A percentile compares a stretch with the other conserved stretches of the same genome.
Evolutionary conservation across 108 stramenopile genomes (phyloP).

Genomic region (Fragilariopsis cylindrus): DNA sequence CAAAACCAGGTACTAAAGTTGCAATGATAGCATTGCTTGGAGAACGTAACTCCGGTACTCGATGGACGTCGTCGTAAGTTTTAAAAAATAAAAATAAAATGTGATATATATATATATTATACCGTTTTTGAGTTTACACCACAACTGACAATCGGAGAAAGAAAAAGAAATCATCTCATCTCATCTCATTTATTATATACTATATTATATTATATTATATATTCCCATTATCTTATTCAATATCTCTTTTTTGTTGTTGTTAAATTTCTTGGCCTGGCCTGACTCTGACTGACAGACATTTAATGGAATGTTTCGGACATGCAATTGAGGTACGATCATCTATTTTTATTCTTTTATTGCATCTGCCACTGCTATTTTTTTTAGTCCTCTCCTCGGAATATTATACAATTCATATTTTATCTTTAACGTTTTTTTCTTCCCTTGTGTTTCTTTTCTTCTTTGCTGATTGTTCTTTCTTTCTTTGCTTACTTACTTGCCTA

Average conservation of each 20-base stretch:
- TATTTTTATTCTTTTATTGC: background rate
- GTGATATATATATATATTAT: background rate
- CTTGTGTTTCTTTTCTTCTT: too few relatives aligned
- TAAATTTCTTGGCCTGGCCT: background rate
- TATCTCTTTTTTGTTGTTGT: constrained; percentile 2
- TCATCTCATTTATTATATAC: background rate
- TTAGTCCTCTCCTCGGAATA: too few relatives aligned
- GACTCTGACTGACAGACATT: constrained; percentile 22
- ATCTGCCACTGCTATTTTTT: background rate
- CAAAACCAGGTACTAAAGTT: constrained; percentile 8
- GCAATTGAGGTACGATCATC: constrained; percentile 24
- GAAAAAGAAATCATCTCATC: background rate
- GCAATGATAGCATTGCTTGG: constrained; percentile 63
- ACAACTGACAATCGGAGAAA: background rate
- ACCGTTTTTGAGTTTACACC: background rate
- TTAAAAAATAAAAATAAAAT: background rate
- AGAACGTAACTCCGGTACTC: constrained; percentile 85
- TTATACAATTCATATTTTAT: too few relatives aligned
- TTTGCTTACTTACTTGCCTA: background rate
- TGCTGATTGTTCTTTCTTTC: background rate
- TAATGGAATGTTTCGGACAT: constrained; percentile 38
- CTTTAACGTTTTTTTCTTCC: background rate
- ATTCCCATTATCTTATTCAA: too few relatives aligned
- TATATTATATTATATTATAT: too few relatives aligned
- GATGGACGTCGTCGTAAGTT: constrained; percentile 82